Conservation (phyloP, 1,139 yeast species). For the Blastobotrys raffinosifermentans region DNA sequence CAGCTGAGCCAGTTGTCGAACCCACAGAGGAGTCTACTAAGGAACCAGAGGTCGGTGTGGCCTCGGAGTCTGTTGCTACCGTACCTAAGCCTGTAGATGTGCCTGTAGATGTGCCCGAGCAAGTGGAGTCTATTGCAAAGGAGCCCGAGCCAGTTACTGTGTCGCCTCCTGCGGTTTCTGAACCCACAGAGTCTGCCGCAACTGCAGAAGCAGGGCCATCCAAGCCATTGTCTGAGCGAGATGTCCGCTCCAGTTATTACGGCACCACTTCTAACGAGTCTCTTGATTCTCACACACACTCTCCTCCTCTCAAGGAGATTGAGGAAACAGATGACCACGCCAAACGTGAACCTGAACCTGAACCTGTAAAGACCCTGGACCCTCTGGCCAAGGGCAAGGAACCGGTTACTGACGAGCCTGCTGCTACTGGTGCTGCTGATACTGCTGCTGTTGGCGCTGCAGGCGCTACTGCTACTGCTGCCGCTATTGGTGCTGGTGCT, state of each 20-base stretch:
- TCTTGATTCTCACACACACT: no score
- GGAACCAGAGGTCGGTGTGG: constrained; percentile 35
- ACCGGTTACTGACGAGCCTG: constrained; percentile 2
- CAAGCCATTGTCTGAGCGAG: no score
- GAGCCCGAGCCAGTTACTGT: background rate
- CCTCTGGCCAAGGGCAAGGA: constrained; percentile 6
- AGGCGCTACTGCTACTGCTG: constrained; percentile 5
- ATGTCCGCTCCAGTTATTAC: no score
- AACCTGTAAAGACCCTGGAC: no score
- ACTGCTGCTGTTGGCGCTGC: constrained; percentile 4
- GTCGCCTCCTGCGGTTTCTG: no score
- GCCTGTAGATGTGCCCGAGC: background rate
- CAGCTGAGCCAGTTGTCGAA: constrained; percentile 21
- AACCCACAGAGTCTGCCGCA: no score
- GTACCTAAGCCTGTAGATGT: constrained; percentile 30
- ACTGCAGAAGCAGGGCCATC: no score
- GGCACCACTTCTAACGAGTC: no score
- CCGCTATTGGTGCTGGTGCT: constrained; percentile 5
- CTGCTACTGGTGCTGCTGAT: no score
- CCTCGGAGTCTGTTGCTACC: constrained; percentile 31
- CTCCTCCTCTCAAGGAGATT: no score
- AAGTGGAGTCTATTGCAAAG: background rate
- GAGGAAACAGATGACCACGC: no score
- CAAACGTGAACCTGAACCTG: no score
- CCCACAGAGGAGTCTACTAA: constrained; percentile 52